phyloP scores from a whole-genome alignment of 352 stramenopile genomes.

The Phytophthora capsici region DNA sequence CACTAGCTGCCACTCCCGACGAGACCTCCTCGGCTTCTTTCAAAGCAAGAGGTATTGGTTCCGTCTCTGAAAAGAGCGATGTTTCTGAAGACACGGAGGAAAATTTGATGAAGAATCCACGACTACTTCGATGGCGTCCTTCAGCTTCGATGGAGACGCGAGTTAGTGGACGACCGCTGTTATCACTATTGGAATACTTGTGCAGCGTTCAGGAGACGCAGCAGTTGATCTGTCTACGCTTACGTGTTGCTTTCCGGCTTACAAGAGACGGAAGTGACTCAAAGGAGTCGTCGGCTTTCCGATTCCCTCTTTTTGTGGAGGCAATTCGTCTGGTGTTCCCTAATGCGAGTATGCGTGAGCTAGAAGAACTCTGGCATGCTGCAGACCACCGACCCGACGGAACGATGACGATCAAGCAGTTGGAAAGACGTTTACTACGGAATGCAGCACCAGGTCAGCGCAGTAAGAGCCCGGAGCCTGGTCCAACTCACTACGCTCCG shows the following conservation, averaged over 20 bases:
- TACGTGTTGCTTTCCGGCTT: conserved; percentile 60
- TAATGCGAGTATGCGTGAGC: conserved; percentile 48
- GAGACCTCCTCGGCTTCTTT: conserved; percentile 12
- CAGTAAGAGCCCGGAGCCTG: conserved; percentile 61
- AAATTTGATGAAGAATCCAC: conserved; percentile 33
- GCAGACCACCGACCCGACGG: conserved; percentile 26
- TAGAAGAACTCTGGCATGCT: conserved; percentile 65
- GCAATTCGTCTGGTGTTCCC: conserved; percentile 65
- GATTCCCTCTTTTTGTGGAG: conserved; percentile 45
- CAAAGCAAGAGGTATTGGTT: conserved; percentile 15
- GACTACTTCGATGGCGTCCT: conserved; percentile 67
- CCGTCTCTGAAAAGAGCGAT: conserved; percentile 14
- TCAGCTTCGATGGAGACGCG: conserved; percentile 42
- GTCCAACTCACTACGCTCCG: conserved; percentile 73
- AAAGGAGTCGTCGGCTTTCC: conserved; percentile 13
- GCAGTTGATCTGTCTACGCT: conserved; percentile 55
- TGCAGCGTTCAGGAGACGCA: conserved; percentile 59
- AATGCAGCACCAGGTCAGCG: conserved; percentile 28
- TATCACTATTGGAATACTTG: conserved; percentile 58
- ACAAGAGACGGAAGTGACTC: conserved; percentile 13
- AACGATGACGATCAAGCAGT: conserved; percentile 30
- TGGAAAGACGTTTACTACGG: conserved; percentile 26
- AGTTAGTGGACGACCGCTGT: conserved; percentile 43
- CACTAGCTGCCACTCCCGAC: not conserved
- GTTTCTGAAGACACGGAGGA: conserved; percentile 36